Base-by-base conservation (phyloP, 73 alveolate genomes). In the Tetrahymena malaccensis region DNA sequence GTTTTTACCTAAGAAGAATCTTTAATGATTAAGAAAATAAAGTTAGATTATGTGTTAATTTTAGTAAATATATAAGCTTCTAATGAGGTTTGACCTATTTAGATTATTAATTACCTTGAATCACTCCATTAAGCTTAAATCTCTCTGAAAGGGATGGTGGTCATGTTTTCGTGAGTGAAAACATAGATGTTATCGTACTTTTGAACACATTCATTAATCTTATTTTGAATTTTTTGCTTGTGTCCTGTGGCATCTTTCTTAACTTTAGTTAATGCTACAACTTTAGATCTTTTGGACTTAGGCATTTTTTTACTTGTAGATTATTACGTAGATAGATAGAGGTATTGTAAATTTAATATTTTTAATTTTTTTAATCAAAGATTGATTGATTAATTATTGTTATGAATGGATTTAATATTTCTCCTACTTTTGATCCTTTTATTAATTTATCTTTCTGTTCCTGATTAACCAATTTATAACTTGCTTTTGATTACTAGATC, bases 1-100 rank as follows among this genome's bases (percentile, higher is more conserved):
- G 95, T 98, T 98, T 96, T 98, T 98, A 43, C 99, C 99, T 85
- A 98, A 93, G 98, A 97, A 97, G 96, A 98, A 98, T 57, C 96
- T 94, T 43, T 94, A 55, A 55, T 93, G 93, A 56, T 93, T 94
- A 94, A 94, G 84, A 94, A 70, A 70, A 70, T 31, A 56, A 10
- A 21, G 10, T 70, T 70, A 70, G 89, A 19, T 12, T 27, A 12
- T 11, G 0, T 70, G 43, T 70, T 15, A 12, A 12, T 31, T 70
- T 70, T 12, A 1, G 31, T 8, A 8, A 4, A 19, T 70, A 70
- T 19, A 25, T 10, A 70, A 50, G 83, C 27, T 21, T 15, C 10
- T 50, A 50, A 21, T 70, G 21, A 2, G 25, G 31, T 25, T 70
- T 19, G 31, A 3, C 17, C 1, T 70, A 8, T 19, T 27, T 70